Evolutionary conservation across 1,284 basidiomycete species (phyloP).

Genomic region (Apiotrichum laibachii): DNA sequence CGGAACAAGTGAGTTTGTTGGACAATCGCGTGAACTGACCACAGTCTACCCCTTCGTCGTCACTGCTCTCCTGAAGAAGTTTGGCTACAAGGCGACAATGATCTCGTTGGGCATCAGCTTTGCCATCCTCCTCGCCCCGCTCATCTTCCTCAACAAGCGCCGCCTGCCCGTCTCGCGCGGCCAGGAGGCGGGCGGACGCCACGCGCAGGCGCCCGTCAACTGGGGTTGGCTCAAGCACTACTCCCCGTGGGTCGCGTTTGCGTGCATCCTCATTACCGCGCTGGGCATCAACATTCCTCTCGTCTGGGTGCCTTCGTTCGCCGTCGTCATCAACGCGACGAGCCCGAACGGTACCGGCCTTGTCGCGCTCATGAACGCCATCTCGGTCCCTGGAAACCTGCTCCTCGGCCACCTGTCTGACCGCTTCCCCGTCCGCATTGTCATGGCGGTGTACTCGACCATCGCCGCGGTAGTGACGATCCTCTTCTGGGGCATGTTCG

Average conservation of each 20-base stretch:
- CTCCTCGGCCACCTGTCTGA: constrained; percentile 45
- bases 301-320: constrained; percentile 47
- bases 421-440: constrained; percentile 31
- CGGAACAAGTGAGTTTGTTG: constrained; percentile 28
- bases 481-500: constrained; percentile 50
- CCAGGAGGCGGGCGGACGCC: neutral
- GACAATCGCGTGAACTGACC: no score
- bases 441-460: constrained; percentile 37
- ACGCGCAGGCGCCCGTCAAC: constrained; percentile 18
- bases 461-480: constrained; percentile 30
- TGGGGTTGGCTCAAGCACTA: constrained; percentile 29
- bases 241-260: constrained; percentile 34
- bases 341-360: constrained; percentile 42
- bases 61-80: constrained; percentile 34
- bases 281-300: constrained; percentile 48
- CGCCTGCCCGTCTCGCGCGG: constrained; percentile 35
- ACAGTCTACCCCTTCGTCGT: constrained; percentile 48
- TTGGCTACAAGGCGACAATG: constrained; percentile 49
- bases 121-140: constrained; percentile 27
- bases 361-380: constrained; percentile 48
- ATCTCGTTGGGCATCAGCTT: constrained; percentile 41
- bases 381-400: constrained; percentile 30
- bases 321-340: constrained; percentile 36
- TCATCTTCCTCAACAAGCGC: constrained; percentile 42
- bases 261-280: constrained; percentile 39